phyloP scores from a whole-genome alignment of 2,329 filamentous ascomycete genomes.

The Cladosporium halotolerans region DNA sequence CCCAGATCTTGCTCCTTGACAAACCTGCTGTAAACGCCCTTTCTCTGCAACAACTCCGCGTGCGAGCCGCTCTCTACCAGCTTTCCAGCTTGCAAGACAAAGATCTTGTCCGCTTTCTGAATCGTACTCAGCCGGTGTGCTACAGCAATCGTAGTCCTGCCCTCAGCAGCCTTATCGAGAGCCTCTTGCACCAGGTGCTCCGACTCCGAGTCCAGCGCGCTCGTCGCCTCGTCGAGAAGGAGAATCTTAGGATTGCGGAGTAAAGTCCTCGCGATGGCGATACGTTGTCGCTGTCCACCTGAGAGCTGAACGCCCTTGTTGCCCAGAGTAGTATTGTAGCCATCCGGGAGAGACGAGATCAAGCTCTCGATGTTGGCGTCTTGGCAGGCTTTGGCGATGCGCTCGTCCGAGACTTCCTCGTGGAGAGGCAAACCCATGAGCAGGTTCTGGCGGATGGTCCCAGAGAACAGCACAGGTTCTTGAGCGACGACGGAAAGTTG shows the following conservation, averaged over 20 bases:
- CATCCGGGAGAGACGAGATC: slow-evolving; percentile 23
- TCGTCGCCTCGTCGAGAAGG: slow-evolving; percentile 22
- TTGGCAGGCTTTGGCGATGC: slow-evolving; percentile 32
- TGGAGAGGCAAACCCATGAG: slow-evolving; percentile 17
- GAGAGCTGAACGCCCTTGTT: slow-evolving; percentile 20
- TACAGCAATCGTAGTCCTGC: slow-evolving; percentile 37
- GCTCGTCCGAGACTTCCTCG: slow-evolving; percentile 25
- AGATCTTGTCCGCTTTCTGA: slow-evolving; percentile 35
- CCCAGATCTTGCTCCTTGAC: slow-evolving; percentile 10
- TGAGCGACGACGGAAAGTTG: slow-evolving; percentile 41
- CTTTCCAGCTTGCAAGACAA: slow-evolving; percentile 35
- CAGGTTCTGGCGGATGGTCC: slow-evolving; percentile 37
- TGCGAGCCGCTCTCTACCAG: slow-evolving; percentile 36
- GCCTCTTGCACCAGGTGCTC: slow-evolving; percentile 24
- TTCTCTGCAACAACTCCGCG: slow-evolving; percentile 30
- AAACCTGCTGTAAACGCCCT: slow-evolving; percentile 32
- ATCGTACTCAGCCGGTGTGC: slow-evolving; percentile 40
- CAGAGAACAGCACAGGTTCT: slow-evolving; percentile 43
- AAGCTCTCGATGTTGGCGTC: slow-evolving; percentile 19
- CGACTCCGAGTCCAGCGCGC: slow-evolving; percentile 19
- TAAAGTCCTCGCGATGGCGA: slow-evolving; percentile 20
- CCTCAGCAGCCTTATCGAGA: slow-evolving; percentile 25
- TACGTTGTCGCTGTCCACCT: slow-evolving; percentile 21
- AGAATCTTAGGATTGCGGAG: slow-evolving; percentile 18
- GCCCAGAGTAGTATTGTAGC: slow-evolving; percentile 19